These are phyloP conservation scores for Apiotrichum siamense DNA, from an alignment of 1,284 basidiomycete genomes.

Conservation along the genomic window DNA sequence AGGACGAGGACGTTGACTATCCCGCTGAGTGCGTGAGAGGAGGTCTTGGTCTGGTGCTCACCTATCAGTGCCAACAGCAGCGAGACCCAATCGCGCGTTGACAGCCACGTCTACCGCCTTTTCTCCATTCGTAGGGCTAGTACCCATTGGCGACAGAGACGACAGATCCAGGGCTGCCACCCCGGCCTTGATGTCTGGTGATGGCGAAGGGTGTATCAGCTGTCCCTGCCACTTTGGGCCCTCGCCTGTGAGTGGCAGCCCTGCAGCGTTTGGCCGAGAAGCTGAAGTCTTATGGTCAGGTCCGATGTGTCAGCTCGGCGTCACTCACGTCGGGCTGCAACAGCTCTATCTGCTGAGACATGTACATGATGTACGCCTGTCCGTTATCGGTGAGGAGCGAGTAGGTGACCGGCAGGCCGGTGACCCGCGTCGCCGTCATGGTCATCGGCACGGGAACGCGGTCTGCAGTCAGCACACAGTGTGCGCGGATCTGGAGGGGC, in stretches of 20 bases:
- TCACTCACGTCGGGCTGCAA: neutral
- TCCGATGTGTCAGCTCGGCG: too few species aligned
- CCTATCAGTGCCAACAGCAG: conserved; percentile 67
- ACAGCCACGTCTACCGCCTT: conserved; percentile 61
- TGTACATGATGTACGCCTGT: conserved; percentile 43
- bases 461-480: conserved; percentile 1
- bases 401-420: conserved; percentile 32
- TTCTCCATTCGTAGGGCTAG: conserved; percentile 31
- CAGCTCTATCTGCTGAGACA: conserved; percentile 17
- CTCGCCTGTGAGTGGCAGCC: too few species aligned
- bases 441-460: conserved; percentile 16
- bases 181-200: conserved; percentile 1
- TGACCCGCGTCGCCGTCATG: conserved; percentile 22
- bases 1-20: conserved; percentile 54
- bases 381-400: conserved; percentile 46
- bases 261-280: too few species aligned
- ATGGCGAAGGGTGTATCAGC: conserved; percentile 14
- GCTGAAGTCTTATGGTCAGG: too few species aligned
- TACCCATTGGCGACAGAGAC: too few species aligned
- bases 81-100: conserved; percentile 76
- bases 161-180: conserved; percentile 3
- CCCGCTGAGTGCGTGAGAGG: too few species aligned
- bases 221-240: conserved; percentile 2
- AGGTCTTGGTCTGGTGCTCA: too few species aligned
- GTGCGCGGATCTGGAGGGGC: neutral